Percentiles rank a stretch among this genome's conserved stretches.
These are phyloP conservation scores for Ustilago trichophora DNA, from an alignment of 1,284 basidiomycete species.

Conservation along the genomic window DNA sequence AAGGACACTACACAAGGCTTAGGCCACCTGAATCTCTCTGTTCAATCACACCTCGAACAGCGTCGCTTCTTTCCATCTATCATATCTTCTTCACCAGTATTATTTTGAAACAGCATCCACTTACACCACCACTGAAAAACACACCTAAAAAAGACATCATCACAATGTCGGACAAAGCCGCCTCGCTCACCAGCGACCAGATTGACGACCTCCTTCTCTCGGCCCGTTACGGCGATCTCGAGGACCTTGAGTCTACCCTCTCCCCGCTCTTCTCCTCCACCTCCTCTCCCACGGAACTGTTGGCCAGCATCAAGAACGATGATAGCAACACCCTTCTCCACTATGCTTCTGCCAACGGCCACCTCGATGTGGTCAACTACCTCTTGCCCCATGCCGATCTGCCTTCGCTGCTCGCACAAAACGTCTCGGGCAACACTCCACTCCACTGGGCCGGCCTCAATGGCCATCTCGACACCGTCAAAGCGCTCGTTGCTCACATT, in stretches of 20 bases:
- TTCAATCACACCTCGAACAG: too few relatives aligned
- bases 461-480: slow-evolving; percentile 56
- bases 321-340: slow-evolving; percentile 56
- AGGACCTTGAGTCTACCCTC: slow-evolving; percentile 44
- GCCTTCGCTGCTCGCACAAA: slow-evolving; percentile 46
- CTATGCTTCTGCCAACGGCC: slow-evolving; percentile 62
- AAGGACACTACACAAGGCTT: too few relatives aligned
- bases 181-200: slow-evolving; percentile 46
- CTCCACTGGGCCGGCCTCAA: slow-evolving; percentile 66
- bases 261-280: too few relatives aligned
- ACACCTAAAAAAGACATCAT: too few relatives aligned
- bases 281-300: slow-evolving; percentile 2
- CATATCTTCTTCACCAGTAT: too few relatives aligned
- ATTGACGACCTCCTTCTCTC: slow-evolving; percentile 63
- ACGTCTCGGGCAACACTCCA: slow-evolving; percentile 62
- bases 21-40: too few relatives aligned
- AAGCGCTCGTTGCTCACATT: slow-evolving; percentile 49
- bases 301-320: slow-evolving; percentile 49
- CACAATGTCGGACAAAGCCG: slow-evolving; percentile 23
- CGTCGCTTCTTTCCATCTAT: too few relatives aligned
- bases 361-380: slow-evolving; percentile 41
- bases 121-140: too few relatives aligned
- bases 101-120: too few relatives aligned
- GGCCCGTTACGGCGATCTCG: slow-evolving; percentile 59
- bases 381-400: slow-evolving; percentile 46